Evolutionary conservation across 371 early-diverging fungal genomes (phyloP).

Genomic region (Mucor circinelloides): DNA sequence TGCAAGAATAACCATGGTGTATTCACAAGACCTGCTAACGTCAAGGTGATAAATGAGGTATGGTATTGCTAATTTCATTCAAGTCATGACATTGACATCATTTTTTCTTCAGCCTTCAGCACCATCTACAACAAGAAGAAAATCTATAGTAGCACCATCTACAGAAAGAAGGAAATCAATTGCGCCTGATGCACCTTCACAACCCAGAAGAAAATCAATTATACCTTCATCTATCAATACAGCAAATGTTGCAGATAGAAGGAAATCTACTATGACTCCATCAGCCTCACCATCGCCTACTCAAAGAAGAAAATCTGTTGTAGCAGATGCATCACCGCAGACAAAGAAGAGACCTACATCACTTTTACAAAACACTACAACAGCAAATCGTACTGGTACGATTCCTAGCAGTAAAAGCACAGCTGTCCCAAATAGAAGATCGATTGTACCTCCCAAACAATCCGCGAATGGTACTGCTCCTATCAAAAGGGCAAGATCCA

Average conservation of each 20-base stretch:
- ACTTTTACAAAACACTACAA: constrained; percentile 18
- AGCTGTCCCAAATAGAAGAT: constrained; percentile 7
- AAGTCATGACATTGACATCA: background rate
- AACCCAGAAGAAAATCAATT: constrained; percentile 25
- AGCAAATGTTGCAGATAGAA: background rate
- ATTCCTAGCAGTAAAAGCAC: constrained; percentile 8
- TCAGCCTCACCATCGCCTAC: constrained; percentile 20
- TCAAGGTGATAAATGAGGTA: constrained; percentile 29
- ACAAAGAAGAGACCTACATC: constrained; percentile 23
- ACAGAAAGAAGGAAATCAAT: constrained; percentile 19
- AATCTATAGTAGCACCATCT: constrained; percentile 17
- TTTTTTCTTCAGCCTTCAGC: background rate
- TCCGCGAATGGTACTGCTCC: background rate
- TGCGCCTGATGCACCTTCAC: background rate
- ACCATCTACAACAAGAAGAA: background rate
- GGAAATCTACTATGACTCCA: constrained; percentile 17
- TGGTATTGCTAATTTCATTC: too few relatives aligned
- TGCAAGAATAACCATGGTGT: constrained; percentile 74
- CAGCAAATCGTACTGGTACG: constrained; percentile 7
- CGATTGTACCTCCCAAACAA: constrained; percentile 15
- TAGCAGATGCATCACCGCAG: background rate
- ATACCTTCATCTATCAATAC: constrained; percentile 5
- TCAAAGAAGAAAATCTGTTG: constrained; percentile 15
- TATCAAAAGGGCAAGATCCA: constrained; percentile 15
- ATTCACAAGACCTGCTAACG: constrained; percentile 80